phyloP scores from a whole-genome alignment of 768 basidiomycete genomes.

The Tylopilus balloui region DNA sequence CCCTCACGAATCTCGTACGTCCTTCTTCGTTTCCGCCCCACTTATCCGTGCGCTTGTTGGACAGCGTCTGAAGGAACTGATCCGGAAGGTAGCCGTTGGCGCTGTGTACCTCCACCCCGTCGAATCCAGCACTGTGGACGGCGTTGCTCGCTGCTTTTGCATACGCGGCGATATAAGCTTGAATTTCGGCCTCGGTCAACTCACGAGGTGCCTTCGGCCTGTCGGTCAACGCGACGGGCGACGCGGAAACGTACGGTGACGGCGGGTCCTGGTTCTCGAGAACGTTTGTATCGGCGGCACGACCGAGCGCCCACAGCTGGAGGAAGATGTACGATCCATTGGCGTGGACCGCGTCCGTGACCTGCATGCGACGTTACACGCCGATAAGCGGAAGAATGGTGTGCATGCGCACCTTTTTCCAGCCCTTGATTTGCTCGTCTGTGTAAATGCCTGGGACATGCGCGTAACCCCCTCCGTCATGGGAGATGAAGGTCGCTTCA shows the following conservation, averaged over 20 bases:
- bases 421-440: neutral
- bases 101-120: neutral
- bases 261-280: neutral
- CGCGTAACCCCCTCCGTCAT: neutral
- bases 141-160: neutral
- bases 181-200: neutral
- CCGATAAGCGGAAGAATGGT: neutral
- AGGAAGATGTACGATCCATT: neutral
- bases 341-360: neutral
- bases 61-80: neutral
- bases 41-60: neutral
- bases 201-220: neutral
- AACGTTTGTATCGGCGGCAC: neutral
- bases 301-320: neutral
- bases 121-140: neutral
- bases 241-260: neutral
- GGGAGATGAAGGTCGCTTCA: slow-evolving; percentile 50
- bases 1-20: neutral
- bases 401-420: neutral
- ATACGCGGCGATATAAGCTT: neutral
- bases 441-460: neutral
- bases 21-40: neutral
- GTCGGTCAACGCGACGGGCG: neutral
- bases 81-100: neutral
- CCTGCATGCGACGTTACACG: neutral